These are phyloP conservation scores for Phytophthora meadii DNA, from an alignment of 352 stramenopile species.

Conservation along the genomic window DNA sequence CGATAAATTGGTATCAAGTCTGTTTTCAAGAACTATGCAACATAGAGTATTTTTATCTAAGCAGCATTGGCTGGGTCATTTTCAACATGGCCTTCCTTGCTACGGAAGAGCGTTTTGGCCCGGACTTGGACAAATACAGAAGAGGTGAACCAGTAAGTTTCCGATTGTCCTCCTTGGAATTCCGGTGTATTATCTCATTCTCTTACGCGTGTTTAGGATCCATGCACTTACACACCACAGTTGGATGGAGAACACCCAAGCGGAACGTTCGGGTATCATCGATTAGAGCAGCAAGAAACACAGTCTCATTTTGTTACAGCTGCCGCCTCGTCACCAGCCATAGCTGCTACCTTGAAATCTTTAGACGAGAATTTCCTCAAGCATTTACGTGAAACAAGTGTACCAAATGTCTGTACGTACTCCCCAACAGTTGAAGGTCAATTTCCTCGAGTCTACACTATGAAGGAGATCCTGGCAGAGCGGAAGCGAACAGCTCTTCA, in stretches of 20 bases:
- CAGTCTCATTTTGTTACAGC: conserved; percentile 19
- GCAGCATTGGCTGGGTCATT: too few species aligned
- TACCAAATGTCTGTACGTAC: conserved; percentile 38
- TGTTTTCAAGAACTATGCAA: too few species aligned
- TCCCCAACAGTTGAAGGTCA: conserved; percentile 46
- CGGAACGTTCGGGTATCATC: conserved; percentile 50
- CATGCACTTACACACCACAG: conserved; percentile 49
- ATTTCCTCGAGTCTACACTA: conserved; percentile 55
- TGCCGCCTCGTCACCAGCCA: conserved; percentile 12
- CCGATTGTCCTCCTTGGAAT: too few species aligned
- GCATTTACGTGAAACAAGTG: conserved; percentile 12
- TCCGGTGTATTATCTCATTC: neutral
- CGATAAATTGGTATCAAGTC: too few species aligned
- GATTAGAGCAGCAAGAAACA: conserved; percentile 10
- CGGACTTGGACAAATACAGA: conserved; percentile 44
- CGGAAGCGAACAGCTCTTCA: conserved; percentile 20
- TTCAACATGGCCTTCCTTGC: conserved; percentile 59
- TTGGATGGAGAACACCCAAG: conserved; percentile 6
- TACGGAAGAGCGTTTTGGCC: conserved; percentile 53
- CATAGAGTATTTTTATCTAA: conserved; percentile 13
- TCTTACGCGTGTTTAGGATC: conserved; percentile 31
- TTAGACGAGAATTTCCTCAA: conserved; percentile 30
- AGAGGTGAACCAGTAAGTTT: conserved; percentile 49
- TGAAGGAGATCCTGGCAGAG: conserved; percentile 40
- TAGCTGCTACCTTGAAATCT: conserved; percentile 28